Base-by-base conservation (phyloP, 352 stramenopile genomes). In the Pilasporangium apinafurcum region DNA sequence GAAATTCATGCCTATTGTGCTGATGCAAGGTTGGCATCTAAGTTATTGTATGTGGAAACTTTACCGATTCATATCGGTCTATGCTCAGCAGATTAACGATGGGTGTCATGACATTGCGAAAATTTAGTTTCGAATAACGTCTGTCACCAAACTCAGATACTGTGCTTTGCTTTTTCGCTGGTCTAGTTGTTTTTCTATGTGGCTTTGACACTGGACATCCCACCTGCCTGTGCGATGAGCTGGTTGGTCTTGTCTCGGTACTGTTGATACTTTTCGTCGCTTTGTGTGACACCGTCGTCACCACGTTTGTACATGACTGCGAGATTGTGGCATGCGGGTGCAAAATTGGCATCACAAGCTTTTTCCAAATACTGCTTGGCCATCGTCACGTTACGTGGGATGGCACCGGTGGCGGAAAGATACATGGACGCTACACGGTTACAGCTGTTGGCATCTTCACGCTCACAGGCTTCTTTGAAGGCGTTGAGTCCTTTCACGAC, bases 241-340 rank as follows among this genome's bases (percentile, higher is more conserved):
- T 67, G 55, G 32, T 81, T 69, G 25, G 82, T 93, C 56, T 87
- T 87, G 17, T 68, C 53, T 45, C 72, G 68, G 55, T 89, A 93
- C 45, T 87, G 57, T 13, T 92, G 47, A 44, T 86, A 90, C 39
- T 73, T 72, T 18, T 52, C 44, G 29, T 87, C 64, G 43, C 86
- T 65, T 59, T 86, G 61, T 12, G 69, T 51, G 22, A 92, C 68
- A 28, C 68, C 70, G n/a, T 51, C 61, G 53, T 95, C 83, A 26
- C 83, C 83, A 28, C 86, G 90, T 58, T 92, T 92, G 74, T 77
- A 92, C 80, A 92, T 90, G 28, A 95, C 83, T 4, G 83, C 83
- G 27, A 95, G 54, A 43, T 95, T 95, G 56, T 95, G 81, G 59
- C 83, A 95, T 28, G 83, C 83, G 38, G 83, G 83, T 12, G 80